These are phyloP conservation scores for Xylaria sp. DNA, from an alignment of 2,329 filamentous ascomycete species.

Conservation along the genomic window DNA sequence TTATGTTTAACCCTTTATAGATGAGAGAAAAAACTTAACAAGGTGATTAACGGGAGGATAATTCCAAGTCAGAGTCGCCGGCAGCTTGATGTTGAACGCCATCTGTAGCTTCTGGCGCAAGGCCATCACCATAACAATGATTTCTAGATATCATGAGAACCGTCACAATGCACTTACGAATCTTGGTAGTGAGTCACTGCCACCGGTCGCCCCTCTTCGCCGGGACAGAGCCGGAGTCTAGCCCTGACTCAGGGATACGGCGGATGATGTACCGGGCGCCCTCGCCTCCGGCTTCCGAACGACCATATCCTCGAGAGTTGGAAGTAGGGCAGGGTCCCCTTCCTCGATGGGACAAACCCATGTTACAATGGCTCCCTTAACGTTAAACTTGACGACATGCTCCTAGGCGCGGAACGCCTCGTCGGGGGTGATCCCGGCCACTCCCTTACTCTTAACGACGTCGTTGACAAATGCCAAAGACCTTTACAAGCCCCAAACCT, in stretches of 20 bases:
- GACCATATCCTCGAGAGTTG: not conserved
- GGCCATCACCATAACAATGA: slow-evolving; percentile 52
- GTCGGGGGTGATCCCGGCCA: slow-evolving; percentile 53
- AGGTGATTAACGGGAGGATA: slow-evolving; percentile 53
- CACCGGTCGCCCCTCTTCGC: slow-evolving; percentile 45
- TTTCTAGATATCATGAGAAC: slow-evolving; percentile 50
- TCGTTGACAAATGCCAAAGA: slow-evolving; percentile 49
- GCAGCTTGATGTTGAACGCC: slow-evolving; percentile 50
- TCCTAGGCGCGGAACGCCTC: slow-evolving; percentile 57
- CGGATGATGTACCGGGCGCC: not conserved
- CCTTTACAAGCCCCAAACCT: slow-evolving; percentile 51
- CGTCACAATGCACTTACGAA: slow-evolving; percentile 49
- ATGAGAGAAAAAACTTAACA: slow-evolving; percentile 41
- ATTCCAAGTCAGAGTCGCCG: slow-evolving; percentile 55
- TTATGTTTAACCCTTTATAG: slow-evolving; percentile 3
- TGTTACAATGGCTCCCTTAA: slow-evolving; percentile 53
- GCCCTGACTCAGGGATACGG: not conserved
- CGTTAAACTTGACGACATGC: slow-evolving; percentile 49
- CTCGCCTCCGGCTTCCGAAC: slow-evolving; percentile 24
- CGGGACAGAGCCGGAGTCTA: slow-evolving; percentile 19
- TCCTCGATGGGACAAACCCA: not conserved
- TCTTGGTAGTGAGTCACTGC: slow-evolving; percentile 45
- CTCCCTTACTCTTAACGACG: slow-evolving; percentile 47
- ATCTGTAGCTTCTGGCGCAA: slow-evolving; percentile 51
- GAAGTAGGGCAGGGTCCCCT: not conserved